Conservation (phyloP, 371 early-diverging fungal species). For the Actinomucor elegans region DNA sequence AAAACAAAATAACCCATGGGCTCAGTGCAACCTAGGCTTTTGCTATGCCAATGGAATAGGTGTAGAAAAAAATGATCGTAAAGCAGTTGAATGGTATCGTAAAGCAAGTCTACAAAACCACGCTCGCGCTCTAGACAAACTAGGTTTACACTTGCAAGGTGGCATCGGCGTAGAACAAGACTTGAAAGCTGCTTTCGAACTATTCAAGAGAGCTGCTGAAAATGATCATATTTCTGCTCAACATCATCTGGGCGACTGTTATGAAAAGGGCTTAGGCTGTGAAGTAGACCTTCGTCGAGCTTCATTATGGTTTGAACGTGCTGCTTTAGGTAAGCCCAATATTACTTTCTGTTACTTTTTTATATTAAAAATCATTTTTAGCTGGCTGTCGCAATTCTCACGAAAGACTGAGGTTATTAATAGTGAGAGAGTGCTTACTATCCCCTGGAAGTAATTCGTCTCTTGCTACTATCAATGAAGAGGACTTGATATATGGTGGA, state of each 20-base stretch:
- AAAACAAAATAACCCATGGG: slow-evolving; percentile 80
- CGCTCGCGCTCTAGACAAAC: slow-evolving; percentile 78
- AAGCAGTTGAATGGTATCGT: slow-evolving; percentile 74
- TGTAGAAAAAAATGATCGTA: slow-evolving; percentile 49
- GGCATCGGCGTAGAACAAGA: slow-evolving; percentile 70
- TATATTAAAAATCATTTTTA: no score
- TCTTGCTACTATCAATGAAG: slow-evolving; percentile 11
- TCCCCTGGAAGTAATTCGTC: slow-evolving; percentile 11
- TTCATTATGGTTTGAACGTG: slow-evolving; percentile 65
- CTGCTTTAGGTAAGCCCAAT: slow-evolving; percentile 44
- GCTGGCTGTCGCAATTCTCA: slow-evolving; percentile 57
- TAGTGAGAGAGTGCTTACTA: slow-evolving; percentile 50
- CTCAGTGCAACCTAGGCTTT: slow-evolving; percentile 84
- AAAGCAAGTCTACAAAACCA: slow-evolving; percentile 67
- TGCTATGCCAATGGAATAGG: slow-evolving; percentile 87
- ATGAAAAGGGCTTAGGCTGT: slow-evolving; percentile 68
- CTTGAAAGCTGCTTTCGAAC: slow-evolving; percentile 50
- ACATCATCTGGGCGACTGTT: slow-evolving; percentile 59
- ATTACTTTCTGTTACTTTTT: no score
- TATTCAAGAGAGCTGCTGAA: slow-evolving; percentile 63
- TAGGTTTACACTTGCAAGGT: slow-evolving; percentile 77
- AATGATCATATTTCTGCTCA: slow-evolving; percentile 61
- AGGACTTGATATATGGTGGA: slow-evolving; percentile 20
- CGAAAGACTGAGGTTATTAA: slow-evolving; percentile 51
- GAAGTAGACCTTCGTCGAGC: slow-evolving; percentile 56